Evolutionary conservation across 495 filamentous ascomycete genomes (phyloP), one percentile per base, ranked within the genome.

Genomic region (Lasiosphaeria hispida): DNA sequence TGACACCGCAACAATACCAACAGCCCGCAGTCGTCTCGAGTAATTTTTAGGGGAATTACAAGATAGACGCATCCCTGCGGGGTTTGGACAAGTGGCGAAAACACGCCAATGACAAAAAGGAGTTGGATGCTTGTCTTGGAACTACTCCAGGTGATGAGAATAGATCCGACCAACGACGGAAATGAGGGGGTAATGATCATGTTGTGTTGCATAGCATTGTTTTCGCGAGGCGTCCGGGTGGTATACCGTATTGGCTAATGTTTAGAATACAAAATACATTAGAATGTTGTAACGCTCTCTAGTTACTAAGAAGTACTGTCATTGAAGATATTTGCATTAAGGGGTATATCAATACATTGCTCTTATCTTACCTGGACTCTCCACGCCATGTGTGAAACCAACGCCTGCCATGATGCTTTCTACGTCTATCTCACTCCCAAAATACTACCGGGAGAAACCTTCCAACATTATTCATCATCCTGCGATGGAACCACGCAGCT

Each of bases 21-120:
- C 23, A 30, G 23, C 23, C 23, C 23, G 23, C 43, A 23, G 14
- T 17, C 8, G 36, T 50, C 19, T 30, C 56, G 38, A 58, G 38
- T 51, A 52, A 58, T 39, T 58, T 58, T 58, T 58, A 58, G 56
- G 56, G 48, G 10, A 51, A 37, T 35, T 58, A 51, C 39, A 18
- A 47, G 38, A 43, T 58, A 30, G 39, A 58, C 19, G 47, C 47
- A 13, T 58, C 56, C 30, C 15, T 48, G 15, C 35, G 36, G 18
- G 23, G 23, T 5, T 30, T 30, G 23, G 23, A 30, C 5, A 55
- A 45, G 43, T 19, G 43, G 43, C 30, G 15, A 23, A 30, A 30
- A 30, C 2, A 30, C 23, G 23, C 23, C 30, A 15, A 6, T 17
- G 14, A 18, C 4, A 4, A 18, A 18, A 19, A 18, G 15, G 41